These are phyloP conservation scores for Moniliella sp. DNA, from an alignment of 1,284 basidiomycete genomes.

Conservation along the genomic window DNA sequence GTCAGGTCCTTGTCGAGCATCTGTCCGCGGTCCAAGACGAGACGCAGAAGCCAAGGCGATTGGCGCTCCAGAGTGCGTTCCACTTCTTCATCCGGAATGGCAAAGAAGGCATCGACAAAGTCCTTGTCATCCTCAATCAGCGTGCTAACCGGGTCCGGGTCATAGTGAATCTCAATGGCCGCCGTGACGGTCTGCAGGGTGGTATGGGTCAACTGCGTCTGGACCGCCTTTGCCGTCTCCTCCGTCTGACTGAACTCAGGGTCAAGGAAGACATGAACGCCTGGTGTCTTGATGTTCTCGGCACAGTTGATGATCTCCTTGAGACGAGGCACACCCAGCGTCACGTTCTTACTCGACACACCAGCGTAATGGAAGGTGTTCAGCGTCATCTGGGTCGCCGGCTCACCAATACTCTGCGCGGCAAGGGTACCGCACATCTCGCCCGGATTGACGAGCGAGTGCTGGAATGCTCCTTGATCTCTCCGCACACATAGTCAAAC, in stretches of 20 bases:
- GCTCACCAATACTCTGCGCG: slow-evolving; percentile 96
- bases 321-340: slow-evolving; percentile 83
- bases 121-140: slow-evolving; percentile 86
- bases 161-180: slow-evolving; percentile 93
- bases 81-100: slow-evolving; percentile 89
- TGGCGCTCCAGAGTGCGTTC: slow-evolving; percentile 72
- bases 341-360: slow-evolving; percentile 92
- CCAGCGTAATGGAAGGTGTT: slow-evolving; percentile 96
- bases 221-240: slow-evolving; percentile 55
- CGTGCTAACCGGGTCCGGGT: slow-evolving; percentile 73
- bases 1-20: slow-evolving; percentile 92
- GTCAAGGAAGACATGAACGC: slow-evolving; percentile 57
- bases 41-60: slow-evolving; percentile 88
- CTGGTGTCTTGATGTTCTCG: slow-evolving; percentile 92
- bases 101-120: slow-evolving; percentile 97
- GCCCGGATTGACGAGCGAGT: slow-evolving; percentile 71
- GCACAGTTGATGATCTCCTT: slow-evolving; percentile 99
- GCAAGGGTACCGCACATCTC: slow-evolving; percentile 98
- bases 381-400: slow-evolving; percentile 93
- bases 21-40: slow-evolving; percentile 85
- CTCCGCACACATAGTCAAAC: slow-evolving; percentile 91
- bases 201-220: slow-evolving; percentile 80
- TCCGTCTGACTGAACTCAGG: slow-evolving; percentile 17
- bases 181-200: slow-evolving; percentile 83
- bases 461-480: slow-evolving; percentile 51